phyloP scores from a whole-genome alignment of 1,284 basidiomycete genomes.

The Stygiomarasmius scandens region DNA sequence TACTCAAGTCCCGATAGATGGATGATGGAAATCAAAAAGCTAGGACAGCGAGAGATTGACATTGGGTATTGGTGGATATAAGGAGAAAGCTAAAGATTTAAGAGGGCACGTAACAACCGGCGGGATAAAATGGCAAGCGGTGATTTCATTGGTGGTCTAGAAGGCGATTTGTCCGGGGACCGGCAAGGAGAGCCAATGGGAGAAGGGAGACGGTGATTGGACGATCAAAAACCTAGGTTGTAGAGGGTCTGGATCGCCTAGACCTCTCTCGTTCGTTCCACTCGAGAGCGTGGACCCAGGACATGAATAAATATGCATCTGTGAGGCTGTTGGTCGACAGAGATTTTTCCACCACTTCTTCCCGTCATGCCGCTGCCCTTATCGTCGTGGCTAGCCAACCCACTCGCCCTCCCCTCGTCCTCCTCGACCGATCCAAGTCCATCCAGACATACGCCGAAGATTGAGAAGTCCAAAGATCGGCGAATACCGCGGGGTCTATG shows the following conservation, averaged over 20 bases:
- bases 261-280: background rate
- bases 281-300: background rate
- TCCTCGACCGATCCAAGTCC: background rate
- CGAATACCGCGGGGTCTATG: conserved; percentile 47
- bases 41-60: too few relatives aligned
- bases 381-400: background rate
- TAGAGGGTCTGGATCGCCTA: background rate
- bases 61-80: too few relatives aligned
- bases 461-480: background rate
- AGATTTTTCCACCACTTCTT: background rate
- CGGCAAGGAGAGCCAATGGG: background rate
- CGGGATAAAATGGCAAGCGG: too few relatives aligned
- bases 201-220: background rate
- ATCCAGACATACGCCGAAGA: background rate
- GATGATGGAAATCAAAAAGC: too few relatives aligned
- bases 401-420: background rate
- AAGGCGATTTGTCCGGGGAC: too few relatives aligned
- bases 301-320: background rate
- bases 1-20: too few relatives aligned
- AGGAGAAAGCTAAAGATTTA: too few relatives aligned
- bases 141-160: too few relatives aligned
- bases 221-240: background rate
- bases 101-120: too few relatives aligned
- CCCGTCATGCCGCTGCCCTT: background rate
- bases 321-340: background rate